phyloP scores from a whole-genome alignment of 768 basidiomycete genomes.

The Jaapia argillacea region DNA sequence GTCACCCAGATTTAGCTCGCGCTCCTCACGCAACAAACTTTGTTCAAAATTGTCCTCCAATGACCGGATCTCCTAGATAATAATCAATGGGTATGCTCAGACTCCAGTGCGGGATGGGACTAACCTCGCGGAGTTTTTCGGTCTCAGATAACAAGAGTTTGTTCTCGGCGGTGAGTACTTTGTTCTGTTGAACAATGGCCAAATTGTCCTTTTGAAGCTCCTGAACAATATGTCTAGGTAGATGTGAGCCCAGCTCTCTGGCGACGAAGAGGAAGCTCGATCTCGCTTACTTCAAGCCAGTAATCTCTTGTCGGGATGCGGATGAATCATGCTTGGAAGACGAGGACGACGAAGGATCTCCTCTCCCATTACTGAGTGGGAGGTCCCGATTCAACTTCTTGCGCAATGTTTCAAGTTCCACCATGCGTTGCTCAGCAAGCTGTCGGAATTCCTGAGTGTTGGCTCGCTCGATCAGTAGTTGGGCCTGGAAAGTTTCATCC shows the following conservation, averaged over 20 bases:
- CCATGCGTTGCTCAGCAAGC: slow-evolving; percentile 26
- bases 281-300: slow-evolving; percentile 63
- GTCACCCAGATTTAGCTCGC: slow-evolving; percentile 21
- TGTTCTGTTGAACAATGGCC: slow-evolving; percentile 48
- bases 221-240: slow-evolving; percentile 69
- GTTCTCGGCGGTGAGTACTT: slow-evolving; percentile 72
- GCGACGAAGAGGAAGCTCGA: background rate
- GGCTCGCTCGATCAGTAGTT: too few relatives aligned
- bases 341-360: slow-evolving; percentile 16
- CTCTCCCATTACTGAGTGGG: slow-evolving; percentile 31
- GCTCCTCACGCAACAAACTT: slow-evolving; percentile 42
- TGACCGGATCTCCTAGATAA: slow-evolving; percentile 54
- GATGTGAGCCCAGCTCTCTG: slow-evolving; percentile 3
- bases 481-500: too few relatives aligned
- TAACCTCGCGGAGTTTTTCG: slow-evolving; percentile 66
- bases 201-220: slow-evolving; percentile 80
- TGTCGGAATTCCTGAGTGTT: slow-evolving; percentile 22
- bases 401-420: slow-evolving; percentile 45
- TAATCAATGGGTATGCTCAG: background rate
- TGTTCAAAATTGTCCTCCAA: slow-evolving; percentile 71
- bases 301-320: slow-evolving; percentile 53
- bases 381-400: slow-evolving; percentile 55
- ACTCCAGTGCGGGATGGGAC: background rate
- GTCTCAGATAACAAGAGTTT: slow-evolving; percentile 53
- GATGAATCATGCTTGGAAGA: slow-evolving; percentile 44